A percentile compares a stretch with the other conserved stretches of the same genome.
phyloP scores from a whole-genome alignment of 352 stramenopile genomes.

The Pythium phragmitis region DNA sequence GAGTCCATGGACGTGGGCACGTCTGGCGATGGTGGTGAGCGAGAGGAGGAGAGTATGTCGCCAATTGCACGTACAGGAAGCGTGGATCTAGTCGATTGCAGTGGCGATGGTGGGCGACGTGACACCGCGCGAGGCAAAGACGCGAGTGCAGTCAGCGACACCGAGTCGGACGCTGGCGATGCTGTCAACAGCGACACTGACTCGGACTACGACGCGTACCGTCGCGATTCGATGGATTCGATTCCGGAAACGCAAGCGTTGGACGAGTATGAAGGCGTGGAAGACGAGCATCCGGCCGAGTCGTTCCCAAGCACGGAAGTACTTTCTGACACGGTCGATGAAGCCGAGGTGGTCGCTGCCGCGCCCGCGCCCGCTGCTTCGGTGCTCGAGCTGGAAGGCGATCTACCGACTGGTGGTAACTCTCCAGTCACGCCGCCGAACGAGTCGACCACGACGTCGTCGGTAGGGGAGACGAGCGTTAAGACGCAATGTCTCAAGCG shows the following conservation, averaged over 20 bases:
- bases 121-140: neutral
- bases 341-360: neutral
- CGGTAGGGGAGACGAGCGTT: neutral
- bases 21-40: neutral
- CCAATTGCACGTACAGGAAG: neutral
- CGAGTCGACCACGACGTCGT: neutral
- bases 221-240: slow-evolving; percentile 32
- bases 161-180: slow-evolving; percentile 11
- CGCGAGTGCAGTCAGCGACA: neutral
- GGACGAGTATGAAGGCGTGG: slow-evolving; percentile 32
- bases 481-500: slow-evolving; percentile 19
- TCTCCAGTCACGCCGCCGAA: neutral
- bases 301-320: slow-evolving; percentile 9
- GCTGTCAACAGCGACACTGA: neutral
- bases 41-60: neutral
- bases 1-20: neutral
- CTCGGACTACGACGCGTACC: slow-evolving; percentile 4
- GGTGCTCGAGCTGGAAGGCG: neutral
- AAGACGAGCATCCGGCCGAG: neutral
- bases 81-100: neutral
- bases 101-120: neutral
- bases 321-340: slow-evolving; percentile 13
- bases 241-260: slow-evolving; percentile 47
- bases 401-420: neutral
- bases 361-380: neutral